These are phyloP conservation scores for Tolypocladium endophyticum DNA, from an alignment of 2,329 filamentous ascomycete species.

Conservation along the genomic window DNA sequence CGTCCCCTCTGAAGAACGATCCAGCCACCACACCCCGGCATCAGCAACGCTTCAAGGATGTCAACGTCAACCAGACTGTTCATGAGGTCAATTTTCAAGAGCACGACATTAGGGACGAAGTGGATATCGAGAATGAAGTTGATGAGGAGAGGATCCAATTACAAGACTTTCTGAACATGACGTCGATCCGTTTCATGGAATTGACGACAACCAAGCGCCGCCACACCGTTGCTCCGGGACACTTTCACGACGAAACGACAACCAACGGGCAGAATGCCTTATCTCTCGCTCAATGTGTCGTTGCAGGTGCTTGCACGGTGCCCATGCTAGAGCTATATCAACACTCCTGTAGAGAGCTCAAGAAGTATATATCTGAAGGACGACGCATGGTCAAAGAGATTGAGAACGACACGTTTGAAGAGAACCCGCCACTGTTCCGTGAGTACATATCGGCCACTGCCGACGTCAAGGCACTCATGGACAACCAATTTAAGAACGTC, in stretches of 20 bases:
- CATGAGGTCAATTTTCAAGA: conserved; percentile 34
- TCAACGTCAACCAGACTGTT: conserved; percentile 35
- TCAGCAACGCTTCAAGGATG: conserved; percentile 44
- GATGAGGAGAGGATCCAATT: conserved; percentile 60
- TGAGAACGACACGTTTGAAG: conserved; percentile 75
- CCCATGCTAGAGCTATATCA: conserved; percentile 93
- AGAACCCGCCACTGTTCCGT: conserved; percentile 83
- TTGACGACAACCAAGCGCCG: conserved; percentile 90
- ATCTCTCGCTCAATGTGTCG: conserved; percentile 66
- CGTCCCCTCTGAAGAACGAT: conserved; percentile 34
- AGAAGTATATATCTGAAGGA: conserved; percentile 92
- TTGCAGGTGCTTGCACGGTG: conserved; percentile 81
- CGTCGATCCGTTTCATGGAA: conserved; percentile 97
- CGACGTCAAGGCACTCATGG: conserved; percentile 78
- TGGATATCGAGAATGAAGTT: conserved; percentile 35
- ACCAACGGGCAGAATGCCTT: conserved; percentile 37
- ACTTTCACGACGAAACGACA: conserved; percentile 29
- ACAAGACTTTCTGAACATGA: conserved; percentile 89
- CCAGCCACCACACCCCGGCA: conserved; percentile 44
- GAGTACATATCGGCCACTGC: conserved; percentile 83
- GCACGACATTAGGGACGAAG: conserved; percentile 26
- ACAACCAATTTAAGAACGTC: conserved; percentile 95
- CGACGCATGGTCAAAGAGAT: conserved; percentile 84
- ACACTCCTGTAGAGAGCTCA: conserved; percentile 89
- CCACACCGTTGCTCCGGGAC: conserved; percentile 61